Conservation (phyloP, 2,329 filamentous ascomycete species). For the Daldinia sp. region DNA sequence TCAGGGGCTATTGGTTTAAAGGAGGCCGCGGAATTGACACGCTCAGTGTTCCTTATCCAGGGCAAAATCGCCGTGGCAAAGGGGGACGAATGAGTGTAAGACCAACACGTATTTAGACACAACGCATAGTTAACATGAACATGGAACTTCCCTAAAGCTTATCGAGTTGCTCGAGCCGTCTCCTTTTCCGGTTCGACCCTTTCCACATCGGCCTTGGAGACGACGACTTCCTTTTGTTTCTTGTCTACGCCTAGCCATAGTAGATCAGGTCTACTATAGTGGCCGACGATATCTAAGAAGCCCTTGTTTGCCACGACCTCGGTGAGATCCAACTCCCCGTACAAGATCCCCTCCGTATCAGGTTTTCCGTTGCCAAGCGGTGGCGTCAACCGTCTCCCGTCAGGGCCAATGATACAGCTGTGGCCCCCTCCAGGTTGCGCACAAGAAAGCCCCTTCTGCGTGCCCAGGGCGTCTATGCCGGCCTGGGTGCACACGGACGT, state of each 20-base stretch:
- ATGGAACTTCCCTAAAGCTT: background rate
- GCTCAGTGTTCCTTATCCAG: too few species aligned
- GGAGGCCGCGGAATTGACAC: background rate
- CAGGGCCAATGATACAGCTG: conserved; percentile 62
- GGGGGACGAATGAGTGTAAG: too few species aligned
- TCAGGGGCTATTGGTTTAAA: background rate
- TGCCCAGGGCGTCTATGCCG: conserved; percentile 59
- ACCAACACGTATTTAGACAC: too few species aligned
- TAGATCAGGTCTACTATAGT: conserved; percentile 42
- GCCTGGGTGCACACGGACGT: conserved; percentile 61
- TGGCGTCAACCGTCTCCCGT: conserved; percentile 60
- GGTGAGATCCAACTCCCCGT: conserved; percentile 58
- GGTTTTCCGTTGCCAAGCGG: conserved; percentile 51
- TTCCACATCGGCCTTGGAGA: conserved; percentile 10
- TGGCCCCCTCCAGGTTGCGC: conserved; percentile 57
- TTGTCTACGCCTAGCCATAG: conserved; percentile 59
- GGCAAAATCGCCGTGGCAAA: too few species aligned
- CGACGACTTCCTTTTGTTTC: conserved; percentile 40
- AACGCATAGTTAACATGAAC: background rate
- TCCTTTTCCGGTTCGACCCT: conserved; percentile 11
- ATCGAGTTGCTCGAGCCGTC: background rate
- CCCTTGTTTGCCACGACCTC: background rate
- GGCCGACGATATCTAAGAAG: background rate
- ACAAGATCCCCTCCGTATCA: conserved; percentile 60
- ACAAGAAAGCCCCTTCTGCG: conserved; percentile 57